Base-by-base conservation (phyloP, 148 eudicot genomes). In the Dysphania ambrosioides region DNA sequence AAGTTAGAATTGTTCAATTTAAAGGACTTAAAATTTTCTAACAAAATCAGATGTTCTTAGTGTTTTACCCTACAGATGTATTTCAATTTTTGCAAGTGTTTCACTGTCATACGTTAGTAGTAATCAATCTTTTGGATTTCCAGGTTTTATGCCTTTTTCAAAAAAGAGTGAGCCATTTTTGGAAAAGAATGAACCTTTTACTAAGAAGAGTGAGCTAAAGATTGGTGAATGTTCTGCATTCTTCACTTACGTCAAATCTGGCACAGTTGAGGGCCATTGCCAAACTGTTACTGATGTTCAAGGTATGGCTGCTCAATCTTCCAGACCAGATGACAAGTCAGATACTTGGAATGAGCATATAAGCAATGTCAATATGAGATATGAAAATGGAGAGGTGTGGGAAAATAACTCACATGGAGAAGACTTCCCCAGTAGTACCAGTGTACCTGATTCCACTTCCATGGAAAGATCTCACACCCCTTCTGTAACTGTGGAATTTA, bases 211-310 rank as follows among this genome's bases (percentile, higher is more conserved):
- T 80, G 90, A 85, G 78, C 87, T 95, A 40, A 92, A 82, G 86
- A 95, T 95, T 30, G 99, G 99, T n/a, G 94, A 86, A 75, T 89
- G 91, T 69, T 95, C 97, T 31, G 99, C 99, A 42, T 95, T 95
- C 82, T 95, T 90, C 81, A 83, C 96, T 6, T 95, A 95, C 31
- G 92, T 92, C 72, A 95, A 95, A 83, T 83, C 93, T 63, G 83
- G 77, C 83, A 23, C 81, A 40, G 71, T 82, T 38, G 88, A 81
- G 79, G 83, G 79, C 84, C 83, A 31, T 71, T 19, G 63, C 68
- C 86, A 81, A 49, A 82, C 66, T 63, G 82, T 76, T 67, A 71
- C 76, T 64, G 57, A 78, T 49, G 72, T 68, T 51, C 77, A 71
- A 74, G 88, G 72, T 76, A 77, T 73, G 75, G 60, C 77, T 63